phyloP scores from a whole-genome alignment of 441 rosid species.

The Adansonia rubrostipa region DNA sequence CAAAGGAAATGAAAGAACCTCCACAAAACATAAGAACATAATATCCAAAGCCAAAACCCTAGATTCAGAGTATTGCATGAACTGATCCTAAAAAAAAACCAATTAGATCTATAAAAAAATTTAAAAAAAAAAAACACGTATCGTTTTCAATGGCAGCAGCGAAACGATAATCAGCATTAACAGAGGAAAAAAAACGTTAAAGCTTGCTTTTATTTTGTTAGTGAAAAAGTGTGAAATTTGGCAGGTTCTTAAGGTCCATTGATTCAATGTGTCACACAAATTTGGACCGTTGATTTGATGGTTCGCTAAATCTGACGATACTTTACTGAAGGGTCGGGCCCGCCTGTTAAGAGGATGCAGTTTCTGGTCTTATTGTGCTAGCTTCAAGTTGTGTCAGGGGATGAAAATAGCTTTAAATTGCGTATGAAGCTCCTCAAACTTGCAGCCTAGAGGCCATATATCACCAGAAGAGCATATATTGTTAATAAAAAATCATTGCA shows the following conservation, averaged over 20 bases:
- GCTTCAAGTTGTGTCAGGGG: neutral
- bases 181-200: neutral
- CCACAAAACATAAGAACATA: neutral
- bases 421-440: neutral
- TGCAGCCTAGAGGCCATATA: too few relatives aligned
- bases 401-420: neutral
- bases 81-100: neutral
- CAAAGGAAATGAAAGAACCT: neutral
- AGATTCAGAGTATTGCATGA: constrained; percentile 7
- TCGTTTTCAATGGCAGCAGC: constrained; percentile 17
- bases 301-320: neutral
- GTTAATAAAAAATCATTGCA: neutral
- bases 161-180: constrained; percentile 13
- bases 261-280: neutral
- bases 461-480: neutral
- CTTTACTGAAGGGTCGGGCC: neutral
- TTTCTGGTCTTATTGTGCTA: neutral
- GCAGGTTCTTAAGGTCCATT: neutral
- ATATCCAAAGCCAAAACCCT: constrained; percentile 25
- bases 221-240: neutral
- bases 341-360: neutral
- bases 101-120: neutral
- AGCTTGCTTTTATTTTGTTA: neutral
- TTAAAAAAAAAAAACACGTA: neutral
- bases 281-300: neutral